Conservation (phyloP, 768 basidiomycete genomes). For the Suillus discolor region DNA sequence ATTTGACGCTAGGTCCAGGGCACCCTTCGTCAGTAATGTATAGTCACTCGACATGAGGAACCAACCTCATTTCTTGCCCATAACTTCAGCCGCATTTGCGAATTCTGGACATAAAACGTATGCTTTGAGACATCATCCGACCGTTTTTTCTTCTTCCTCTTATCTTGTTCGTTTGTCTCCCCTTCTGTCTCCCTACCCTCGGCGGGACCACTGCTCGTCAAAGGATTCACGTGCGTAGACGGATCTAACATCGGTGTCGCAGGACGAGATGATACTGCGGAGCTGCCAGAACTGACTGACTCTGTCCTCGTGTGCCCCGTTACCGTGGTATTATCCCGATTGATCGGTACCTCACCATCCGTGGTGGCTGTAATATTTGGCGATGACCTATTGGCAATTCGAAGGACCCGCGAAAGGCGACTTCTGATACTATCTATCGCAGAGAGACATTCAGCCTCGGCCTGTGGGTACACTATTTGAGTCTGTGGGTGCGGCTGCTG, state of each 20-base stretch:
- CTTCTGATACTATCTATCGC: constrained; percentile 52
- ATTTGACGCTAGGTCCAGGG: constrained; percentile 72
- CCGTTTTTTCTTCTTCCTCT: constrained; percentile 49
- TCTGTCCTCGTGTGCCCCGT: constrained; percentile 16
- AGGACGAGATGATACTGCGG: constrained; percentile 41
- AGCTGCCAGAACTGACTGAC: constrained; percentile 35
- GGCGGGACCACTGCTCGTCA: constrained; percentile 31
- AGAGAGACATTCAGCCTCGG: constrained; percentile 39
- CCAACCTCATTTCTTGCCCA: constrained; percentile 84
- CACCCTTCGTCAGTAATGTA: constrained; percentile 9
- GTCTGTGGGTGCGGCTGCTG: constrained; percentile 20
- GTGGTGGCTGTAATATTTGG: constrained; percentile 13
- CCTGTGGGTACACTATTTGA: constrained; percentile 16
- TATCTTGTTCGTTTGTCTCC: constrained; percentile 37
- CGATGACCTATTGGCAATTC: constrained; percentile 29
- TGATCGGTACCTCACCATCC: constrained; percentile 9
- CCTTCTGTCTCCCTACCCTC: constrained; percentile 20
- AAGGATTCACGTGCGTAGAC: constrained; percentile 70
- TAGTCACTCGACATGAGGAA: background rate
- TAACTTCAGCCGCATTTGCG: constrained; percentile 86
- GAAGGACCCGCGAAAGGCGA: constrained; percentile 48
- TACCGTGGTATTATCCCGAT: constrained; percentile 5
- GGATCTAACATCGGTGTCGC: constrained; percentile 75
- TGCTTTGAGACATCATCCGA: constrained; percentile 80
- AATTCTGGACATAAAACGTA: constrained; percentile 92